Evolutionary conservation across 768 basidiomycete species (phyloP).

Genomic region (Collybia sordida): DNA sequence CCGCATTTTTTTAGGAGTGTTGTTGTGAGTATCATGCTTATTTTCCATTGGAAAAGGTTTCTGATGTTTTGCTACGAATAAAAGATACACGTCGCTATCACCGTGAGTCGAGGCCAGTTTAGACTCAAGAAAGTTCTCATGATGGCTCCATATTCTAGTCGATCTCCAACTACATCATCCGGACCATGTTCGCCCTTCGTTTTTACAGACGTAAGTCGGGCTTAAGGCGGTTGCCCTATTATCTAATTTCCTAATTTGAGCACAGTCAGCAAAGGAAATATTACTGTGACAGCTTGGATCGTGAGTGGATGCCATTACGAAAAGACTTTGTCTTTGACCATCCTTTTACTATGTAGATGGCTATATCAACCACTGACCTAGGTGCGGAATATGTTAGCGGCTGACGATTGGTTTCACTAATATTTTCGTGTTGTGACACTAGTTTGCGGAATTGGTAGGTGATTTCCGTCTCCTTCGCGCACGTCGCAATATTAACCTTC

Average conservation of each 20-base stretch:
- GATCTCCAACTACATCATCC: conserved; percentile 49
- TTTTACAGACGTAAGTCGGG: conserved; percentile 46
- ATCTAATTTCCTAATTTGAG: neutral
- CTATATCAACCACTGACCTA: conserved; percentile 42
- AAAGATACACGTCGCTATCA: conserved; percentile 55
- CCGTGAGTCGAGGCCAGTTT: conserved; percentile 33
- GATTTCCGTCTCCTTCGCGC: too few relatives aligned
- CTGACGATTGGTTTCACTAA: neutral
- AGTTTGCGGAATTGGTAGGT: conserved; percentile 40
- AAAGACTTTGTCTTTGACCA: neutral
- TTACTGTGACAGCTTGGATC: conserved; percentile 40
- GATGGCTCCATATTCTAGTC: conserved; percentile 32
- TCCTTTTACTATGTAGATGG: conserved; percentile 20
- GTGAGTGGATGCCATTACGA: conserved; percentile 31
- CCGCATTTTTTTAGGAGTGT: conserved; percentile 40
- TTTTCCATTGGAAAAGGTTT: neutral
- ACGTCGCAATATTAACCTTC: too few relatives aligned
- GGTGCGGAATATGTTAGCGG: conserved; percentile 27
- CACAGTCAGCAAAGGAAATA: conserved; percentile 47
- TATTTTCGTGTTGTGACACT: conserved; percentile 1
- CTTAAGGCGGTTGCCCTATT: neutral
- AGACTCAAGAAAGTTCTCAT: neutral
- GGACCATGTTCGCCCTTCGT: conserved; percentile 49
- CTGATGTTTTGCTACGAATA: neutral
- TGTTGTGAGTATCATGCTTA: conserved; percentile 36